Evolutionary conservation across 2,329 filamentous ascomycete genomes (phyloP), one percentile per base, ranked within the genome.

Genomic region (Colletotrichum lini): DNA sequence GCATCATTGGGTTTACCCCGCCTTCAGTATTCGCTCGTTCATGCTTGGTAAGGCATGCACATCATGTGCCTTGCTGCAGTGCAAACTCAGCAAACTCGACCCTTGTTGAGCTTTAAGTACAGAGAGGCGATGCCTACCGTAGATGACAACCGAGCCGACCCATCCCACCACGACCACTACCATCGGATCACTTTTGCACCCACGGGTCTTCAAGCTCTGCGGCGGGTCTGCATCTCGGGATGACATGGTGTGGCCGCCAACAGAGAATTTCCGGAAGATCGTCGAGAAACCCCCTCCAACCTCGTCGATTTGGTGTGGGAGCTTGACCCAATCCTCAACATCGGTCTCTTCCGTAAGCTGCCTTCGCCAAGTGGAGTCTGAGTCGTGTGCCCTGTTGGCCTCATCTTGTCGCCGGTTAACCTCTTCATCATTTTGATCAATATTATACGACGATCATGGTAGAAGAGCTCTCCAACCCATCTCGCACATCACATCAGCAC

Each of bases 211-310:
- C 16, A 26, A 49, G 54, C 54, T 66, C 59, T 42, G 47, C n/a
- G 49, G 54, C 26, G 61, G 53, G 38, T 21, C 61, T 53, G 50
- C 44, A 7, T 47, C 7, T 54, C 40, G 47, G 61, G 40, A 66
- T 54, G 54, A 42, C 16, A 54, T 26, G 49, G 10, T 23, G 56
- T 38, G 26, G 26, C 56, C 38, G 18, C 42, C 44, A 44, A 45
- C 57, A 26, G 49, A 57, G 35, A 52, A 44, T 45, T 67, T 50
- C 42, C 35, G 56, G 56, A 52, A 70, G 63, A 42, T 44, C 44
- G 42, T 66, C 13, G 18, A 52, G 50, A 56, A 23, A 7, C 26
- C n/a, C 9, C 56, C n/a, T 30, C 23, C 44, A 42, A 64, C 42
- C 42, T 23, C 44, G 18, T 42, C 15, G 9, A 23, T 42, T 67